A percentile compares a stretch with the other conserved stretches of the same genome.
Conservation (phyloP, 805 yeast genomes). For the Candida sanyiensis region DNA sequence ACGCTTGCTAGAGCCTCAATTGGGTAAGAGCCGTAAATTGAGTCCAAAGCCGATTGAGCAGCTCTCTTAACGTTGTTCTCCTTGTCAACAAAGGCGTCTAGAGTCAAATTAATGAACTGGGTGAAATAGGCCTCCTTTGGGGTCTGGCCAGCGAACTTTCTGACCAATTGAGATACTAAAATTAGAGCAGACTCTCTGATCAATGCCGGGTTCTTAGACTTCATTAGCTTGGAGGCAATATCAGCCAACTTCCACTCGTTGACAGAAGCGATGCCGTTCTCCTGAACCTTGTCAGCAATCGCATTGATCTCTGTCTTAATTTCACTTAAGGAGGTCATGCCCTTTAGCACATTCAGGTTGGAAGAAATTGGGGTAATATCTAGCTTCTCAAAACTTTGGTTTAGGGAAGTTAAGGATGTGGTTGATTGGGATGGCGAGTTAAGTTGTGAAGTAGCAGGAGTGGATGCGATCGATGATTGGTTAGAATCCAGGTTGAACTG, state of each 20-base stretch:
- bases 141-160: constrained; percentile 57
- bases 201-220: constrained; percentile 67
- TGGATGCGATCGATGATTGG: constrained; percentile 18
- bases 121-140: constrained; percentile 74
- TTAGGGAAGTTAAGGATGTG: constrained; percentile 66
- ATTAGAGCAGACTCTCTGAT: constrained; percentile 74
- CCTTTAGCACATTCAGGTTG: constrained; percentile 45
- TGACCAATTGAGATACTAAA: constrained; percentile 51
- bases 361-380: constrained; percentile 62
- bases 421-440: constrained; percentile 50
- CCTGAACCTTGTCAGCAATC: constrained; percentile 43
- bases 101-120: constrained; percentile 54
- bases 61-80: constrained; percentile 81
- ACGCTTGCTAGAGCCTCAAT: constrained; percentile 72
- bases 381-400: constrained; percentile 62
- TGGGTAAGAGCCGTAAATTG: constrained; percentile 65
- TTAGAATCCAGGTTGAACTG: constrained; percentile 8
- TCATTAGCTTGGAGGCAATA: constrained; percentile 57
- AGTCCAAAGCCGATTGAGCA: constrained; percentile 73
- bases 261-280: constrained; percentile 42
- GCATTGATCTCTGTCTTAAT: constrained; percentile 29
- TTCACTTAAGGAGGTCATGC: constrained; percentile 30
- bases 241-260: constrained; percentile 62
- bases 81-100: constrained; percentile 78
- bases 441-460: constrained; percentile 23